phyloP scores from a whole-genome alignment of 495 filamentous ascomycete species.

The Chaetomidium leptoderma region DNA sequence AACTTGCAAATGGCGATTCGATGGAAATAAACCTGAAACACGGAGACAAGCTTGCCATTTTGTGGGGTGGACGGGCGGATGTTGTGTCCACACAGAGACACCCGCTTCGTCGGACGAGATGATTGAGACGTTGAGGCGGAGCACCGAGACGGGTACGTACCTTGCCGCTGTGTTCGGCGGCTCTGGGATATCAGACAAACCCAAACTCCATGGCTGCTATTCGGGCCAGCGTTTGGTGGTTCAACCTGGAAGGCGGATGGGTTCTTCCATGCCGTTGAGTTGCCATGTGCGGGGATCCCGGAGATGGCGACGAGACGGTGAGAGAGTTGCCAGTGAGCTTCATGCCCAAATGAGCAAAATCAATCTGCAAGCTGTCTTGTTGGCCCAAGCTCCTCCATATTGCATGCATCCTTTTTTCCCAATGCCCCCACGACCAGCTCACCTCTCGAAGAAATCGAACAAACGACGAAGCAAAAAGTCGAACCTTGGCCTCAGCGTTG shows the following conservation, averaged over 20 bases:
- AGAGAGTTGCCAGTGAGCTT: background rate
- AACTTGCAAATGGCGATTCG: constrained; percentile 16
- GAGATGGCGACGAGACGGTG: no score
- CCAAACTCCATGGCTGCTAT: constrained; percentile 4
- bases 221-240: background rate
- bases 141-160: constrained; percentile 18
- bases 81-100: constrained; percentile 16
- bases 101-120: constrained; percentile 9
- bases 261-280: no score
- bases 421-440: constrained; percentile 16
- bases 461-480: constrained; percentile 17
- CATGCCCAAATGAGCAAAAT: constrained; percentile 7
- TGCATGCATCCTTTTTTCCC: background rate
- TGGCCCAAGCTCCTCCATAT: constrained; percentile 21
- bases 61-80: constrained; percentile 12
- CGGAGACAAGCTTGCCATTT: constrained; percentile 30
- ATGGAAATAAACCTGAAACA: constrained; percentile 45
- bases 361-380: constrained; percentile 7
- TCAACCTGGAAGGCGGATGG: background rate
- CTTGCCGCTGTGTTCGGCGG: constrained; percentile 21
- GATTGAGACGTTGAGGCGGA: constrained; percentile 20
- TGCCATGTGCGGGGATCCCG: no score
- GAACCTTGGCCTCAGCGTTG: constrained; percentile 14
- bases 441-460: constrained; percentile 8
- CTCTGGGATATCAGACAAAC: constrained; percentile 24